A percentile compares a stretch with the other conserved stretches of the same genome.
These are phyloP conservation scores for Fusarium longipes DNA, from an alignment of 2,329 filamentous ascomycete species.

Conservation along the genomic window DNA sequence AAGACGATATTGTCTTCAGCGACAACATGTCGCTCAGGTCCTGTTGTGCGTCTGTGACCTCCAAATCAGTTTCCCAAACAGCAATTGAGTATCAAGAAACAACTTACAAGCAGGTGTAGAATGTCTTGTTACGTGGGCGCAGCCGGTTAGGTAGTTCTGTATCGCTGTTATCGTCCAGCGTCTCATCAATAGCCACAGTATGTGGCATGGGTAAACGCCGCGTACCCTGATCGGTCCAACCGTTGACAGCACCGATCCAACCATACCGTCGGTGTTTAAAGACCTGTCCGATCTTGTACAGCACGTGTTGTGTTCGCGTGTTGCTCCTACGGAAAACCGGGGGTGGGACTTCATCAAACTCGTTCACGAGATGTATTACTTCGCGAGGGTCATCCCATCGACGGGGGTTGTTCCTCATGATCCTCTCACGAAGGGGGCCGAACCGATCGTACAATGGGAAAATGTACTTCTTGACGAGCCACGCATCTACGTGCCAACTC, in stretches of 20 bases:
- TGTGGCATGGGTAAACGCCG: conserved; percentile 45
- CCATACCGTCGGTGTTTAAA: conserved; percentile 85
- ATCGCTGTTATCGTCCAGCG: conserved; percentile 44
- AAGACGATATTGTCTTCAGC: conserved; percentile 82
- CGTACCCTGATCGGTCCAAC: conserved; percentile 75
- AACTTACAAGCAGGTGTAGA: conserved; percentile 83
- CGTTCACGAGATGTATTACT: conserved; percentile 53
- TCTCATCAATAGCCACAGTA: conserved; percentile 44
- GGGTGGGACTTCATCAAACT: conserved; percentile 58
- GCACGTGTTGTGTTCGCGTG: conserved; percentile 40
- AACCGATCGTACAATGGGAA: conserved; percentile 69
- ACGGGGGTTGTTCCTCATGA: conserved; percentile 44
- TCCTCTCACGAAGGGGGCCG: conserved; percentile 46
- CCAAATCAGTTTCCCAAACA: conserved; percentile 12
- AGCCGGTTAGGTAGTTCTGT: conserved; percentile 45
- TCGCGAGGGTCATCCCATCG: conserved; percentile 49
- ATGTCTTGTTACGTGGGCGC: conserved; percentile 65
- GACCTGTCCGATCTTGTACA: conserved; percentile 81
- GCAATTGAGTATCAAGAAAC: neutral
- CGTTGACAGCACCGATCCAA: conserved; percentile 84
- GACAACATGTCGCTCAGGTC: conserved; percentile 50
- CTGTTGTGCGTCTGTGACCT: conserved; percentile 47
- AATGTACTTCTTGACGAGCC: conserved; percentile 74
- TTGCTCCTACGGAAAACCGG: conserved; percentile 49
- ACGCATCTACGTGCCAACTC: conserved; percentile 71